Evolutionary conservation across 768 basidiomycete genomes (phyloP).

Genomic region (Auricularia sp.): DNA sequence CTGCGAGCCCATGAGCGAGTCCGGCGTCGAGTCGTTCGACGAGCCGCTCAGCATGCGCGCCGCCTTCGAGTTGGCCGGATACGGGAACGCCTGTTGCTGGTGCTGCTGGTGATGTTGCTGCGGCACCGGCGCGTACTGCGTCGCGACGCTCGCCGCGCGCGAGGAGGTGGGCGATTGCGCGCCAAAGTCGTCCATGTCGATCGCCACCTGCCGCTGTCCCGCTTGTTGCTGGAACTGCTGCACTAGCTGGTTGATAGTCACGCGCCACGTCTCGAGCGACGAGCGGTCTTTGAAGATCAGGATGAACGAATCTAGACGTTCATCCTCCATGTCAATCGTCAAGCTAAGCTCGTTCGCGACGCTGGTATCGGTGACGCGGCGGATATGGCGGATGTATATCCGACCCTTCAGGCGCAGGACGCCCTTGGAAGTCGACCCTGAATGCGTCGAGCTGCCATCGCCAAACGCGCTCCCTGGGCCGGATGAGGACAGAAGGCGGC

Average conservation of each 20-base stretch:
- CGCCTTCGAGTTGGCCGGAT: constrained; percentile 4
- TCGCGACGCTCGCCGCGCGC: constrained; percentile 36
- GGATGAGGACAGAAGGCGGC: constrained; percentile 55
- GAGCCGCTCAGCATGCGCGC: constrained; percentile 55
- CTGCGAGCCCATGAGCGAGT: constrained; percentile 6
- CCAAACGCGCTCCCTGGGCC: constrained; percentile 34
- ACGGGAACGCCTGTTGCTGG: background rate
- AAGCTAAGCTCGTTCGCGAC: constrained; percentile 78
- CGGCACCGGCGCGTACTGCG: constrained; percentile 27
- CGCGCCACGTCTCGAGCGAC: constrained; percentile 84
- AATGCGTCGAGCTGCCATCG: constrained; percentile 19
- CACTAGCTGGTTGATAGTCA: constrained; percentile 71
- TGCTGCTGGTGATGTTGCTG: background rate
- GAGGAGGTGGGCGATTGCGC: constrained; percentile 20
- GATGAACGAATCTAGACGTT: constrained; percentile 86
- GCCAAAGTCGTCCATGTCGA: constrained; percentile 64
- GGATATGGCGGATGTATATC: constrained; percentile 93
- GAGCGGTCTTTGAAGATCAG: constrained; percentile 86
- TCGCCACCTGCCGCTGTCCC: background rate
- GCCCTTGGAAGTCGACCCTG: constrained; percentile 43
- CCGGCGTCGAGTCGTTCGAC: constrained; percentile 31
- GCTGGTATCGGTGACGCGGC: constrained; percentile 73
- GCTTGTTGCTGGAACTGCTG: constrained; percentile 41
- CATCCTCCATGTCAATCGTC: constrained; percentile 97
- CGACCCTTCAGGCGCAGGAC: constrained; percentile 87